Base-by-base conservation (phyloP, 2,329 filamentous ascomycete genomes). In the Myriosclerotinia duriaeana region DNA sequence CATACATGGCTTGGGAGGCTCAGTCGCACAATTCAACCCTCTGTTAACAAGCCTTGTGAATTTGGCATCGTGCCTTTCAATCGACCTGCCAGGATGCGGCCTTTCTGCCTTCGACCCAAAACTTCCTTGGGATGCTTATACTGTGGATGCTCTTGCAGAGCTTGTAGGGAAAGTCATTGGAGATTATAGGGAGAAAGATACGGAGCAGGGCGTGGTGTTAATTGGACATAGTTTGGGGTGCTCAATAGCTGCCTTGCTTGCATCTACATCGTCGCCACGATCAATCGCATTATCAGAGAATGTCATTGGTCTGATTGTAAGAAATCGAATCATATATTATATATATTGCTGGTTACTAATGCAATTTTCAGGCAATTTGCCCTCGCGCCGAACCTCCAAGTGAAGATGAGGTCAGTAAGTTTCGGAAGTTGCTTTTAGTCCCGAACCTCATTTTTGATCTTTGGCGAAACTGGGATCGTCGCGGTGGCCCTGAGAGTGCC, bases 151-250 rank as follows among this genome's bases (percentile, higher is more conserved):
- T 1, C 81, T 98, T 34, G 86, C 85, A 5, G 89, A 92, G 71
- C 81, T 99, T 14, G 81, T 97, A 17, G 88, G 88, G 66, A 83
- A 82, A 1, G 85, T 92, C 42, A 93, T 98, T 67, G 85, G 92
- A 50, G 83, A 87, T 55, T 86, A 94, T 74, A 86, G 89, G 52
- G 87, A 91, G 70, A 84, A 83, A 53, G 81, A 85, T 46, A 79
- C 82, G 22, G 81, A 80, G 0, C 93, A 97, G 76, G 85, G 87
- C 4, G 84, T 97, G 17, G 84, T 97, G 26, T 78, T 97, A 40
- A 86, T 98, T 67, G 92, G 89, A 1, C 95, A 99, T 75, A 97
- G 92, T 76, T 90, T 97, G 86, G 95, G 95, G 8, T 93, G 90
- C 67, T 90, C 90, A 3, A 80, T 97, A 26, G 87, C 89, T 7